Evolutionary conservation across 805 yeast genomes (phyloP), one percentile per base, ranked within the genome.

Genomic region (Suhomyces xylopsoci): DNA sequence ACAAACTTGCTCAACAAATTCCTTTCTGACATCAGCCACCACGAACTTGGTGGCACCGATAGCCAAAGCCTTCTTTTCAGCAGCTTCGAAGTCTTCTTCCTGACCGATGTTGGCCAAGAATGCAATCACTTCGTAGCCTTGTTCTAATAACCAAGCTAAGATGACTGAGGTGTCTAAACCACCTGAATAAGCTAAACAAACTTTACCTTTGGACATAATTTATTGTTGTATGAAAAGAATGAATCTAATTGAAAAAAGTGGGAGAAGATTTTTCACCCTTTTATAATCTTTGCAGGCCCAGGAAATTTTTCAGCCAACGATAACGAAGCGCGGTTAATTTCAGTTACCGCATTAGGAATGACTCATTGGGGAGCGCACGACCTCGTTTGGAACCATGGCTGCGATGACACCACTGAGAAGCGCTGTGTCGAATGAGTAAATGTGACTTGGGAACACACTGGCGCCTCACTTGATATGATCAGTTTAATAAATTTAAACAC

Each of bases 21-120:
- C 93, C 71, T 89, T 84, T 79, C 97, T 89, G 66, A 94, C 96
- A 67, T 94, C 99, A 64, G 84, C 97, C 47, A 88, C 83, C 47
- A 94, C 94, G 72, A 87, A 94, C 76, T 94, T 94, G 66, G 96
- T 82, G 54, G 99, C 99, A 77, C 99, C 99, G 65, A 94, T 90
- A 65, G 92, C 90, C 64, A 93, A 79, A 19, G 99, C 99, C 79
- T 94, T 94, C 71, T 83, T 91, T 71, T 90, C 89, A 57, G 99
- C 99, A 55, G 93, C 98, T 55, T 85, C 97, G 65, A 94, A 94
- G 76, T 94, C 99, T 81, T 94, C 99, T 80, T 94, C 99, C 81
- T 94, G 99, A 64, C 99, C 99, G 64, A 94, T 92, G 77, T 94
- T 87, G 69, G 99, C 99, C 86, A 94, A 84, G 80, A 94, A 94